Conservation (phyloP, 2,329 filamentous ascomycete genomes). For the Hypoxylon sp. region DNA sequence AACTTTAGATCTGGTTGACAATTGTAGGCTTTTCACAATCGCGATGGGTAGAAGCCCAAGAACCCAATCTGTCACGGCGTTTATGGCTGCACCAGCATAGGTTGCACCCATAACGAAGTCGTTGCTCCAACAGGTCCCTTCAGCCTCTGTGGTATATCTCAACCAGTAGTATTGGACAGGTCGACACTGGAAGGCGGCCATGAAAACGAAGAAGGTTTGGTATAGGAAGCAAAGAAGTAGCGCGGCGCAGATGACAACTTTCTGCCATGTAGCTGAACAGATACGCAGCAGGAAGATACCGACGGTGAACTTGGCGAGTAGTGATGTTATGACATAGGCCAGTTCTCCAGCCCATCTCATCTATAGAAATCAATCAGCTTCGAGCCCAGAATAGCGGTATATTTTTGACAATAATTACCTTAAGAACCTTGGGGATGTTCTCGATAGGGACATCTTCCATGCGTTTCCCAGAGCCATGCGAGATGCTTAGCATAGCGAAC, state of each 20-base stretch:
- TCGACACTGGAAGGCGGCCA: slow-evolving; percentile 51
- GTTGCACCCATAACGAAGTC: slow-evolving; percentile 45
- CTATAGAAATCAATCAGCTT: slow-evolving; percentile 10
- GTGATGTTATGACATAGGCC: slow-evolving; percentile 51
- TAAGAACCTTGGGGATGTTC: slow-evolving; percentile 36
- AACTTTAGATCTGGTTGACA: slow-evolving; percentile 48
- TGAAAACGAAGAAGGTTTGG: slow-evolving; percentile 49
- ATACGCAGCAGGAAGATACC: slow-evolving; percentile 53
- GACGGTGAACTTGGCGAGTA: slow-evolving; percentile 51
- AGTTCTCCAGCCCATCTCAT: slow-evolving; percentile 50
- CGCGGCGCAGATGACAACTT: slow-evolving; percentile 46
- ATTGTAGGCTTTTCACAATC: slow-evolving; percentile 49
- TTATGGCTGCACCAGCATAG: slow-evolving; percentile 49
- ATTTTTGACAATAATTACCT: slow-evolving; percentile 27
- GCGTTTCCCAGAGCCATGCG: slow-evolving; percentile 39
- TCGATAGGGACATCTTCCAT: slow-evolving; percentile 28
- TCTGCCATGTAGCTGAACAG: slow-evolving; percentile 47
- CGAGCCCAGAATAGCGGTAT: background rate
- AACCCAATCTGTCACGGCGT: slow-evolving; percentile 48
- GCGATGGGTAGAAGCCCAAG: slow-evolving; percentile 50
- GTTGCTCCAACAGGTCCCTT: slow-evolving; percentile 47
- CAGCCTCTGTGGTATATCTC: slow-evolving; percentile 42
- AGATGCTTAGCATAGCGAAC: slow-evolving; percentile 36
- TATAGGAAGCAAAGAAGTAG: slow-evolving; percentile 46
- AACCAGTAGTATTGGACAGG: slow-evolving; percentile 52